Evolutionary conservation across 169 alveolate species (phyloP).

Genomic region (Cryptosporidium viatorum): DNA sequence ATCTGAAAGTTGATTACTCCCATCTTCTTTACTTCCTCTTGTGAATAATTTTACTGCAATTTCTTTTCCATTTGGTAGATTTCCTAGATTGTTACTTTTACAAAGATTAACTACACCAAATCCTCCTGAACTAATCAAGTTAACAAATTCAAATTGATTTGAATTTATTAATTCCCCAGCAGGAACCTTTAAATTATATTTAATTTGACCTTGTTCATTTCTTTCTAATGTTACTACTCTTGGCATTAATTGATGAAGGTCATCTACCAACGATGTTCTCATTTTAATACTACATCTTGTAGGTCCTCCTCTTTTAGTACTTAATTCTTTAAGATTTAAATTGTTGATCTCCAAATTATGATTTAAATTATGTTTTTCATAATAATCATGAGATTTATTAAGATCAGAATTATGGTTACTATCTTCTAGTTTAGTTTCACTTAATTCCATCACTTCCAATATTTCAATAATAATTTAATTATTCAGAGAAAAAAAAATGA

Average conservation of each 20-base stretch:
- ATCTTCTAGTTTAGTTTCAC: background rate
- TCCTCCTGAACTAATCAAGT: constrained; percentile 53
- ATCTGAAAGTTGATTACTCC: constrained; percentile 24
- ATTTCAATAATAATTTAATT: background rate
- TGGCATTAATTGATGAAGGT: constrained; percentile 23
- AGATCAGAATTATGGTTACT: background rate
- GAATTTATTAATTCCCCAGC: constrained; percentile 30
- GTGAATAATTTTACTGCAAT: constrained; percentile 58
- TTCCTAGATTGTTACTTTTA: background rate
- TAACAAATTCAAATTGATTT: constrained; percentile 41
- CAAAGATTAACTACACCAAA: constrained; percentile 61
- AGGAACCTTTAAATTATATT: constrained; percentile 39
- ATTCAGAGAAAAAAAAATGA: background rate
- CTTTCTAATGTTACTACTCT: constrained; percentile 63
- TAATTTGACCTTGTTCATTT: constrained; percentile 27
- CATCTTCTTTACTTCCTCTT: constrained; percentile 23
- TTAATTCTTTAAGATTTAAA: background rate
- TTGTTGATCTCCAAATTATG: background rate
- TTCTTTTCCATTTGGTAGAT: constrained; percentile 49
- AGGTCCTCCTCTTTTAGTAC: background rate
- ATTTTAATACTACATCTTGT: constrained; percentile 35
- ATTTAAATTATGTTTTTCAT: background rate
- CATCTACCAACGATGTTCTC: constrained; percentile 57
- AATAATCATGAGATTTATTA: background rate
- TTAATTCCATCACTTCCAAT: background rate